phyloP scores from a whole-genome alignment of 2,329 filamentous ascomycete species.

The Dothideomycetes sp. region DNA sequence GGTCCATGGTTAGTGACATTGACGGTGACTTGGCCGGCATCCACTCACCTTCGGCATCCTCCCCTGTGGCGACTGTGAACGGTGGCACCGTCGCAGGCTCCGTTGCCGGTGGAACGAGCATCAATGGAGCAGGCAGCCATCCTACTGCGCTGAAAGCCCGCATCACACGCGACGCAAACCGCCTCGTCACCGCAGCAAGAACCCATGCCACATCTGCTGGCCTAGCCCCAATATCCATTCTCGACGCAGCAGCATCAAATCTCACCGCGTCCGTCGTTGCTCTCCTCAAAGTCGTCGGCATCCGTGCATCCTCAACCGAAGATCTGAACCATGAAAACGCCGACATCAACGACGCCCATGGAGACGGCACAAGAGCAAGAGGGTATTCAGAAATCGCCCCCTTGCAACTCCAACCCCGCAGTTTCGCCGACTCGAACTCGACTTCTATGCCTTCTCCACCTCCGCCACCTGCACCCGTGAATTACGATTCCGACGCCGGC shows the following conservation, averaged over 20 bases:
- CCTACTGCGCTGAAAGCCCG: conserved; percentile 53
- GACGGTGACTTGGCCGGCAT: conserved; percentile 37
- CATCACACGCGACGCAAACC: conserved; percentile 89
- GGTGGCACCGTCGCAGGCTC: too few species aligned
- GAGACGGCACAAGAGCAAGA: conserved; percentile 1
- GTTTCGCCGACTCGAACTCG: background rate
- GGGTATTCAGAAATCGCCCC: background rate
- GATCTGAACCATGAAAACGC: conserved; percentile 74
- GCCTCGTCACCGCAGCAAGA: conserved; percentile 86
- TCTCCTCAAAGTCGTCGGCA: conserved; percentile 72
- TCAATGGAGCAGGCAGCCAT: conserved; percentile 14
- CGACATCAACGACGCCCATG: conserved; percentile 18
- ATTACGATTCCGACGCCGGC: background rate
- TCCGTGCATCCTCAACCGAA: conserved; percentile 60
- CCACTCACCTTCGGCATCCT: conserved; percentile 7
- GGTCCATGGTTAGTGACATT: conserved; percentile 75
- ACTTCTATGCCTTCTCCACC: background rate
- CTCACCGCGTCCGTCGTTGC: conserved; percentile 78
- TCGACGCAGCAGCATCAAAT: conserved; percentile 89
- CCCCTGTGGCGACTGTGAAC: too few species aligned
- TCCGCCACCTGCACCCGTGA: too few species aligned
- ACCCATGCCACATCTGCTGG: conserved; percentile 77
- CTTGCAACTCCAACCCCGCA: background rate
- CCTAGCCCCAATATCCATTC: conserved; percentile 79
- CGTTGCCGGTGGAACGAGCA: too few species aligned